Evolutionary conservation across 2,329 filamentous ascomycete species (phyloP), one percentile per base, ranked within the genome.

Genomic region (Xylaria sp.): DNA sequence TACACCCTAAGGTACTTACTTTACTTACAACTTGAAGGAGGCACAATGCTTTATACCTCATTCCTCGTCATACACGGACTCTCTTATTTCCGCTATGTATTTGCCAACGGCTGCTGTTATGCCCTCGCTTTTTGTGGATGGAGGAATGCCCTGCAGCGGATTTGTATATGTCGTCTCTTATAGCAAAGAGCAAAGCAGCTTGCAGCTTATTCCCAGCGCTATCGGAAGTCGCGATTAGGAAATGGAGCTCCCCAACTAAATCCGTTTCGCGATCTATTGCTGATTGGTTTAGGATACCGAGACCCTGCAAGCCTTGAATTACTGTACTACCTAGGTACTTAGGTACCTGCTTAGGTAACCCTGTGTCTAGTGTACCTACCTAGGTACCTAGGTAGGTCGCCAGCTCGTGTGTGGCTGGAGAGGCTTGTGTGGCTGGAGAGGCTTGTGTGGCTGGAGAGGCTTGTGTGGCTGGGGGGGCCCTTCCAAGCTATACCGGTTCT

Each of bases 191-290:
- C 17, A 13, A 31, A n/a, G n/a, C 25, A 23, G 15, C 19, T 11
- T 48, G 15, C 17, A 13, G 52, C 31, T 11, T 43, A 33, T 17
- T 21, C 54, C 15, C 25, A 60, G 57, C 64, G 54, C 55, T 64
- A 62, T 70, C 67, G 65, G 70, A 67, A 65, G 67, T 66, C 55
- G 13, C 48, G 35, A 31, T 56, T 56, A 68, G 46, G 37, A 63
- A 46, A 67, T 70, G 69, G 69, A 67, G 66, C 66, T 70, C 67
- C 70, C 70, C 67, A 73, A 71, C 68, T 67, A 60, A 67, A 66
- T 72, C 70, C 68, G 70, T 58, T 56, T 64, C 69, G 70, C 70
- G 72, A 70, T 72, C 60, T 31, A 33, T 33, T 31, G 58, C 48
- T 72, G 67, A 73, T 73, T 73, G 72, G 72, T 35, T 58, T 46